Percentiles rank a stretch among this genome's conserved stretches.
Conservation (phyloP, 371 early-diverging fungal species). For the Mucor indicus region DNA sequence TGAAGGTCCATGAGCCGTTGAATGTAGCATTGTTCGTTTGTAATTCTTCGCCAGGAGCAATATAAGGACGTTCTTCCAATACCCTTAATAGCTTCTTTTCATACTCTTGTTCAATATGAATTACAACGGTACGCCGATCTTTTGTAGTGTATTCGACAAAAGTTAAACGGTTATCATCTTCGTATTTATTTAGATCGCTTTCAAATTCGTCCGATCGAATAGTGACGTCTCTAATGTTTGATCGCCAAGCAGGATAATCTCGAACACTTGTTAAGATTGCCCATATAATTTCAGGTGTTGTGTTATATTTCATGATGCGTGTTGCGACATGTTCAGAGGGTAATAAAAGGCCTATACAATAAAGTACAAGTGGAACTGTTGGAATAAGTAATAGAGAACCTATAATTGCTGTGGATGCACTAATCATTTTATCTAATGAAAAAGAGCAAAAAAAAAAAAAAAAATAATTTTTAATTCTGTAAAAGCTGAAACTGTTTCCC, state of each 20-base stretch:
- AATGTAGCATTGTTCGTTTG: constrained; percentile 22
- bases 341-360: constrained; percentile 18
- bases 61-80: constrained; percentile 28
- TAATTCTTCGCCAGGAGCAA: constrained; percentile 19
- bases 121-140: constrained; percentile 24
- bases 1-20: constrained; percentile 31
- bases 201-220: constrained; percentile 18
- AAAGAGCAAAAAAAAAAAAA: constrained; percentile 1
- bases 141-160: constrained; percentile 37
- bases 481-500: background rate
- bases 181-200: constrained; percentile 17
- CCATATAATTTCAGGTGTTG: constrained; percentile 34
- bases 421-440: constrained; percentile 4
- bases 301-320: constrained; percentile 14
- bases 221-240: constrained; percentile 22
- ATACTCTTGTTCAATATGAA: constrained; percentile 33
- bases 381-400: constrained; percentile 11
- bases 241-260: constrained; percentile 38
- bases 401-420: constrained; percentile 8
- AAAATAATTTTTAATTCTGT: background rate
- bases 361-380: constrained; percentile 20
- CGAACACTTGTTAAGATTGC: constrained; percentile 31
- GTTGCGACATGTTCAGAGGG: constrained; percentile 16
- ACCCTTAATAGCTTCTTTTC: constrained; percentile 29
- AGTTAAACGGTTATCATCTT: constrained; percentile 11